These are phyloP conservation scores for Vitis hybrid DNA, from an alignment of 177 flowering plant genomes.

Conservation along the genomic window DNA sequence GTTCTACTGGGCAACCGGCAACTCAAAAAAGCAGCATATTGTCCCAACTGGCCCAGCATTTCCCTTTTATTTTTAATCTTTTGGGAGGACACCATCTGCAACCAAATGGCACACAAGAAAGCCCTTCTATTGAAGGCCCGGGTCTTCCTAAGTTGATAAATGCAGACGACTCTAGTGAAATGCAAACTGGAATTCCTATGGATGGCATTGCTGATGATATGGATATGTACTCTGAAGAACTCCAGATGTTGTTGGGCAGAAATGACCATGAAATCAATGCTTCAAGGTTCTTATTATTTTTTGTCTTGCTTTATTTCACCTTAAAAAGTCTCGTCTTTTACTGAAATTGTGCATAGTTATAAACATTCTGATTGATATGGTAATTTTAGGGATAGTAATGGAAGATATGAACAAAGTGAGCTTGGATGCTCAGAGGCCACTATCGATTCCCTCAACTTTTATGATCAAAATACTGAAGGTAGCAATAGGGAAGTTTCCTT, in stretches of 20 bases:
- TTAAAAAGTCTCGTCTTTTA: not conserved
- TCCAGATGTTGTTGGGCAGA: constrained; percentile 13
- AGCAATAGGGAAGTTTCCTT: not conserved
- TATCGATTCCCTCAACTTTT: constrained; percentile 11
- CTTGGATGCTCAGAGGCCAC: constrained; percentile 18
- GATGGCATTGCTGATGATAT: constrained; percentile 22
- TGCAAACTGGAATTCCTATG: constrained; percentile 16
- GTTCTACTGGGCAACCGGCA: constrained; percentile 29
- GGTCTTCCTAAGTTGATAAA: constrained; percentile 13
- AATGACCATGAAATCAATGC: constrained; percentile 23
- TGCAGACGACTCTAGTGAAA: constrained; percentile 22
- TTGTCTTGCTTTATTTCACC: constrained; percentile 2
- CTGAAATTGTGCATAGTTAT: not conserved
- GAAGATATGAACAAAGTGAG: constrained; percentile 24
- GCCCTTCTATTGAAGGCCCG: constrained; percentile 12
- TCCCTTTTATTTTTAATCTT: constrained; percentile 72
- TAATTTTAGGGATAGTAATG: constrained; percentile 19
- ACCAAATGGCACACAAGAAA: constrained; percentile 20
- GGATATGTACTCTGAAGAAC: constrained; percentile 32
- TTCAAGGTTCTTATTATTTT: constrained; percentile 36
- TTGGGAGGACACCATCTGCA: constrained; percentile 33
- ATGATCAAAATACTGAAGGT: constrained; percentile 44
- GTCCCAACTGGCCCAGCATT: constrained; percentile 57
- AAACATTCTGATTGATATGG: not conserved
- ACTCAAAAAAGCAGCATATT: constrained; percentile 52